Conservation (phyloP, 148 eudicot genomes). For the Nepenthes mirabilis region DNA sequence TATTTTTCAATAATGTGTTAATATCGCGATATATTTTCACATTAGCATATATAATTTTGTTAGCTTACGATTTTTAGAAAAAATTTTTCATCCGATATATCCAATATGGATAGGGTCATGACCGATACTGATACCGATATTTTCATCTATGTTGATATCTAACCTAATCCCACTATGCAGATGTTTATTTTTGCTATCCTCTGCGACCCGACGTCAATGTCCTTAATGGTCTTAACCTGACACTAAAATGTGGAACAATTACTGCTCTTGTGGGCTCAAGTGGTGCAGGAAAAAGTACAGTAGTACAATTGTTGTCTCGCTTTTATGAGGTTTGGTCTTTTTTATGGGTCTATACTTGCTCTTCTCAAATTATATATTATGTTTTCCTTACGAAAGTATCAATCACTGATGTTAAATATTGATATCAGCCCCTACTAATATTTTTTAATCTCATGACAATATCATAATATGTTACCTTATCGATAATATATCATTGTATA, state of each 20-base stretch:
- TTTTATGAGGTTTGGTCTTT: constrained; percentile 67
- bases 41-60: too few relatives aligned
- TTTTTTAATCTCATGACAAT: too few relatives aligned
- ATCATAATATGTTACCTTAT: too few relatives aligned
- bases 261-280: constrained; percentile 98
- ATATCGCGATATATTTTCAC: too few relatives aligned
- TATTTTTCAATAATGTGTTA: too few relatives aligned
- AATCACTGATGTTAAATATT: neutral
- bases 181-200: constrained; percentile 91
- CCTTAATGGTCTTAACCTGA: constrained; percentile 63
- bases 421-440: neutral
- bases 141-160: neutral
- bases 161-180: constrained; percentile 20
- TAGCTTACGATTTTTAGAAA: too few relatives aligned
- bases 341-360: neutral
- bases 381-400: too few relatives aligned
- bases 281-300: constrained; percentile 97
- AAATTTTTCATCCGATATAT: neutral
- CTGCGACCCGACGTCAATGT: constrained; percentile 84
- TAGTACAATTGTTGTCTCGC: constrained; percentile 92
- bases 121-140: neutral
- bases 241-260: constrained; percentile 65
- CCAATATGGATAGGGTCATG: neutral
- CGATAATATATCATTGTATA: too few relatives aligned
- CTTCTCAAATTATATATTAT: too few relatives aligned